Evolutionary conservation across 2,329 filamentous ascomycete species (phyloP).

Genomic region (Botrytis byssoidea): DNA sequence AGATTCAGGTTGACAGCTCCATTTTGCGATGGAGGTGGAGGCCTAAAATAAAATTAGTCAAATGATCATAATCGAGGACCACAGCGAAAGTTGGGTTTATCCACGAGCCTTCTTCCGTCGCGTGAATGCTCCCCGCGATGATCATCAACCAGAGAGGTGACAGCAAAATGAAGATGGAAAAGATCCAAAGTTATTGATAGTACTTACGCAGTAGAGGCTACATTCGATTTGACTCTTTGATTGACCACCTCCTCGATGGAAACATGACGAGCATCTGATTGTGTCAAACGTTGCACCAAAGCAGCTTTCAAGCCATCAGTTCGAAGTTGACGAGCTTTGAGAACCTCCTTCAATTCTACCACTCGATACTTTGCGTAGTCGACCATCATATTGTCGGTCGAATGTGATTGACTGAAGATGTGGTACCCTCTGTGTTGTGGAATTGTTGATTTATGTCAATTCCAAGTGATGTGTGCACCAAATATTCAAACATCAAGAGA

Average conservation of each 20-base stretch:
- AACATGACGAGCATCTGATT: not conserved
- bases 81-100: not conserved
- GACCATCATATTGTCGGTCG: not conserved
- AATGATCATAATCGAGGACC: not conserved
- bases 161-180: not conserved
- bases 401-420: not conserved
- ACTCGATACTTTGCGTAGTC: slow-evolving; percentile 11
- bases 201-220: not conserved
- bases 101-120: not conserved
- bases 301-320: not conserved
- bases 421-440: not conserved
- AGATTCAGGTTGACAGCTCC: not conserved
- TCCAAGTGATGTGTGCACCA: not conserved
- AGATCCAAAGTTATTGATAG: no score
- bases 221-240: no score
- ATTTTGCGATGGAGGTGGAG: not conserved
- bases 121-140: not conserved
- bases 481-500: not conserved
- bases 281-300: not conserved
- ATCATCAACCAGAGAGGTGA: not conserved
- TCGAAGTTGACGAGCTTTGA: not conserved
- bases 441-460: not conserved
- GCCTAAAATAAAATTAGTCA: not conserved
- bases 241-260: not conserved
- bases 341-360: not conserved